phyloP scores from a whole-genome alignment of 768 basidiomycete species.

The Termitomyces sp. region DNA sequence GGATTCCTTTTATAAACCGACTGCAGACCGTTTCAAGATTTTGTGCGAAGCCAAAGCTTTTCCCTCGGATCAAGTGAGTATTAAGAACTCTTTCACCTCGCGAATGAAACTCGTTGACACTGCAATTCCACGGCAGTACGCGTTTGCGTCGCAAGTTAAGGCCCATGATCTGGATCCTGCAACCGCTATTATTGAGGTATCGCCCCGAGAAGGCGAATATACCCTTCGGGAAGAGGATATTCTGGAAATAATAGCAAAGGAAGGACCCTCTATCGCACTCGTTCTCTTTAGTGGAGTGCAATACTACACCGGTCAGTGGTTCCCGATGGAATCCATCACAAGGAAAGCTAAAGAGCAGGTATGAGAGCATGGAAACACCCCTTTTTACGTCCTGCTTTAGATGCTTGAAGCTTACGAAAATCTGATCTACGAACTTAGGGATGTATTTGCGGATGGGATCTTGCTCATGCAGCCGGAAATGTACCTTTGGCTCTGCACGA shows the following conservation, averaged over 20 bases:
- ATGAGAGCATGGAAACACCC: constrained; percentile 10
- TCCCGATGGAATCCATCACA: constrained; percentile 84
- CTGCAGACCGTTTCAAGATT: constrained; percentile 81
- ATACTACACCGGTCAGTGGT: constrained; percentile 96
- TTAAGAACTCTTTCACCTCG: constrained; percentile 9
- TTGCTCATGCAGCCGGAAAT: constrained; percentile 94
- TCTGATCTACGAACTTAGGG: constrained; percentile 47
- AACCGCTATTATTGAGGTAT: constrained; percentile 70
- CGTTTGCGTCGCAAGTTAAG: constrained; percentile 86
- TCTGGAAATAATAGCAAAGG: constrained; percentile 60
- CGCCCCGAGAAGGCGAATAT: constrained; percentile 80
- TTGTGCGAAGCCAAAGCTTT: constrained; percentile 93
- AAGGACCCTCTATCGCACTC: constrained; percentile 77
- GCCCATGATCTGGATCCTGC: constrained; percentile 74
- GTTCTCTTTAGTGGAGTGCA: constrained; percentile 93
- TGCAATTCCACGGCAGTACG: constrained; percentile 58
- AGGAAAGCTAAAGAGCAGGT: constrained; percentile 81
- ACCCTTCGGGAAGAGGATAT: constrained; percentile 88
- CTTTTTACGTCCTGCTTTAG: constrained; percentile 13
- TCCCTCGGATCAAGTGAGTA: constrained; percentile 88
- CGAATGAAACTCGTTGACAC: constrained; percentile 10
- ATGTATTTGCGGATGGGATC: constrained; percentile 92
- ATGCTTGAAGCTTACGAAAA: constrained; percentile 5
- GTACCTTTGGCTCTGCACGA: constrained; percentile 85
- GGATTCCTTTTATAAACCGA: constrained; percentile 91